Conservation (phyloP, 2,329 filamentous ascomycete genomes). For the Colletotrichum kahawae region DNA sequence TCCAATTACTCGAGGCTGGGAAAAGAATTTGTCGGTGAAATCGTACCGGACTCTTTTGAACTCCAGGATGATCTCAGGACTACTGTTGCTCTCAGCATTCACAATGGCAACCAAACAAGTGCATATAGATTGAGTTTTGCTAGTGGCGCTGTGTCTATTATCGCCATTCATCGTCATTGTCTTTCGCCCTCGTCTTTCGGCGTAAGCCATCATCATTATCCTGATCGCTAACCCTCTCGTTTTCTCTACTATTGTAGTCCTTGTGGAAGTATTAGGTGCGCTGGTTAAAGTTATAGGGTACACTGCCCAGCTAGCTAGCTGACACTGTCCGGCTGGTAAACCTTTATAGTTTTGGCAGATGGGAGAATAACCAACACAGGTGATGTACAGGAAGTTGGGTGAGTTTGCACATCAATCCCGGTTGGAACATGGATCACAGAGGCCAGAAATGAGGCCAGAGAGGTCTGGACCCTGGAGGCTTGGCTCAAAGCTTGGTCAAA, state of each 20-base stretch:
- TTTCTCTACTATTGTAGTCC: too few relatives aligned
- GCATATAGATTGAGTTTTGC: background rate
- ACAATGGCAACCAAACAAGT: background rate
- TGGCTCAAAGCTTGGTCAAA: background rate
- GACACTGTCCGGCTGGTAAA: too few relatives aligned
- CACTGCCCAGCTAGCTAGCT: too few relatives aligned
- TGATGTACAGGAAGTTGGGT: background rate
- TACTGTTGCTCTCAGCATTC: background rate
- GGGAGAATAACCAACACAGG: background rate
- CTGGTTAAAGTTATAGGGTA: too few relatives aligned
- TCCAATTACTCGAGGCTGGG: background rate
- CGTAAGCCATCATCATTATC: too few relatives aligned
- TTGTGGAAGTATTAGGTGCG: too few relatives aligned
- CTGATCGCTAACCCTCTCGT: too few relatives aligned
- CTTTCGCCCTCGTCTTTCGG: too few relatives aligned
- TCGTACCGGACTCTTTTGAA: background rate
- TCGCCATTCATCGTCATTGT: too few relatives aligned
- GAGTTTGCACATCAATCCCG: background rate
- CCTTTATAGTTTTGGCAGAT: background rate
- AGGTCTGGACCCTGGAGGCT: background rate
- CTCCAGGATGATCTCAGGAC: background rate
- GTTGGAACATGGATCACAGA: background rate
- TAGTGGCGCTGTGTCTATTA: too few relatives aligned
- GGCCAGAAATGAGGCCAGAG: background rate
- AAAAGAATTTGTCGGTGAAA: background rate